Percentiles rank a stretch among this genome's conserved stretches.
Evolutionary conservation across 2,329 filamentous ascomycete species (phyloP).

Genomic region (Fusarium proliferatum): DNA sequence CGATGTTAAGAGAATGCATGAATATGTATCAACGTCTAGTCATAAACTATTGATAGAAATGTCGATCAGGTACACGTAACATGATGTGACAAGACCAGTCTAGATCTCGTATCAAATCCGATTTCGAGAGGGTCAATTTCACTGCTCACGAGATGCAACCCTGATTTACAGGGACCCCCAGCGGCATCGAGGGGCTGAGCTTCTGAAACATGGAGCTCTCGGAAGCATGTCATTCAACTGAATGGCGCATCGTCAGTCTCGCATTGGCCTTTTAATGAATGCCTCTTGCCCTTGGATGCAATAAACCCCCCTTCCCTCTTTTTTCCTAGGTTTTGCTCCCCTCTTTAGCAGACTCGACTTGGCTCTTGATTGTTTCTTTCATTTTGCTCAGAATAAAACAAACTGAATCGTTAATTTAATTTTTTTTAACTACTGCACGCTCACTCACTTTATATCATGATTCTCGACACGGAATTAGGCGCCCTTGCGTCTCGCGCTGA

Average conservation of each 20-base stretch:
- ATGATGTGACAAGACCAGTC: constrained; percentile 20
- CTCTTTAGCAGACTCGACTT: constrained; percentile 9
- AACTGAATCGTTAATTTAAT: constrained; percentile 17
- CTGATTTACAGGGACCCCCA: background rate
- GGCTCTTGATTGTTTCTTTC: background rate
- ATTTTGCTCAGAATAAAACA: background rate
- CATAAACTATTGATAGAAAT: background rate
- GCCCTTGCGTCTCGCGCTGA: constrained; percentile 14
- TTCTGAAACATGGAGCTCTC: constrained; percentile 40
- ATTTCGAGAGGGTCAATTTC: constrained; percentile 16
- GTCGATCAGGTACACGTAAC: constrained; percentile 18
- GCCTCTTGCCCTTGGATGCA: constrained; percentile 6
- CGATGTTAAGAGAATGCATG: background rate
- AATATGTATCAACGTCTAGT: background rate
- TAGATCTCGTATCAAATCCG: constrained; percentile 23
- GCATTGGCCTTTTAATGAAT: constrained; percentile 23
- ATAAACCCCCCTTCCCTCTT: background rate
- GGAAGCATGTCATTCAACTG: constrained; percentile 7
- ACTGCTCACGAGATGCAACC: constrained; percentile 11
- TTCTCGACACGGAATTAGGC: constrained; percentile 17
- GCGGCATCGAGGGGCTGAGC: constrained; percentile 25
- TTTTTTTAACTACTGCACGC: background rate
- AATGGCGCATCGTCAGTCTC: background rate
- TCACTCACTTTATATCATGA: constrained; percentile 21
- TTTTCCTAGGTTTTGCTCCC: constrained; percentile 5